Evolutionary conservation across 441 rosid species (phyloP).

Genomic region (Sinapis alba): DNA sequence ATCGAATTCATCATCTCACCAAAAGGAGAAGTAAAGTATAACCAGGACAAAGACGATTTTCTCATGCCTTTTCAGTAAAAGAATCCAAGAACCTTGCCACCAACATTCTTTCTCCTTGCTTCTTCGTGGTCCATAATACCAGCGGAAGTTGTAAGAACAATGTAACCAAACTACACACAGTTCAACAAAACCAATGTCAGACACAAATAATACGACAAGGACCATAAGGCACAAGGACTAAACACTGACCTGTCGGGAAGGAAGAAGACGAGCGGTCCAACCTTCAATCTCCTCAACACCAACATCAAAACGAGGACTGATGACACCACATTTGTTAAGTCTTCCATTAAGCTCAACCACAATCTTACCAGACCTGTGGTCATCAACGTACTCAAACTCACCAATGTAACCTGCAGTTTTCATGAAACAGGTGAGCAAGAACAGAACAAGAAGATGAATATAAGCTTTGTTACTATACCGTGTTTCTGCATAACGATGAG

Average conservation of each 20-base stretch:
- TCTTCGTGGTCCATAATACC: slow-evolving; percentile 83
- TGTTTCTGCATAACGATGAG: slow-evolving; percentile 71
- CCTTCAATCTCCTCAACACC: slow-evolving; percentile 57
- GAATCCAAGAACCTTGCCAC: slow-evolving; percentile 79
- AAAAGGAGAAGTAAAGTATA: slow-evolving; percentile 31
- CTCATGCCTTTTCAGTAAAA: slow-evolving; percentile 37
- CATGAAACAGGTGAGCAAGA: neutral
- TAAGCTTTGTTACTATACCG: slow-evolving; percentile 33
- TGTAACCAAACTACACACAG: slow-evolving; percentile 63
- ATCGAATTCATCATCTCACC: slow-evolving; percentile 28
- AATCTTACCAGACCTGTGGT: slow-evolving; percentile 57
- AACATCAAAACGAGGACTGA: slow-evolving; percentile 53
- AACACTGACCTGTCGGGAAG: slow-evolving; percentile 40
- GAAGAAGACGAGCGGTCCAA: slow-evolving; percentile 53
- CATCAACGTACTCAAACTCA: slow-evolving; percentile 57
- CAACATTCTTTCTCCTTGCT: slow-evolving; percentile 73
- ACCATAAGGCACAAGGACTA: neutral
- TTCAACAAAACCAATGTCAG: slow-evolving; percentile 4
- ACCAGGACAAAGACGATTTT: neutral
- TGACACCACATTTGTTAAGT: slow-evolving; percentile 54
- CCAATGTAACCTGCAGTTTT: slow-evolving; percentile 48
- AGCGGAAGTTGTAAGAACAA: slow-evolving; percentile 71
- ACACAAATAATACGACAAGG: neutral
- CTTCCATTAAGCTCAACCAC: slow-evolving; percentile 60
- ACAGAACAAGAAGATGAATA: neutral